Conservation (phyloP, 176 grass and related monocot genomes). For the Oropetium thomaeum region DNA sequence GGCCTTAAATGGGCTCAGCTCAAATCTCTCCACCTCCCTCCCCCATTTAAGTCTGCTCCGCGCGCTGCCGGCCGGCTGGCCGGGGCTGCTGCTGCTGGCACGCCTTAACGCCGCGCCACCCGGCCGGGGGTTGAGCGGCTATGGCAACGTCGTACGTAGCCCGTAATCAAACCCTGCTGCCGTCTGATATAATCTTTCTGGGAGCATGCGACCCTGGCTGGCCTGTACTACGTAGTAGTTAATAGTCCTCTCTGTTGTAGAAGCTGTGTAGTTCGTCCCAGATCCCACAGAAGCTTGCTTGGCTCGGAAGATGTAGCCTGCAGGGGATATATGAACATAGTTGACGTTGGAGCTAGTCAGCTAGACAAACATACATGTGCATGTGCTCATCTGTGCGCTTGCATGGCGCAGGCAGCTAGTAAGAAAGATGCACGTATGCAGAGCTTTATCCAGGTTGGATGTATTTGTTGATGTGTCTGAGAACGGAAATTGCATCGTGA, state of each 20-base stretch:
- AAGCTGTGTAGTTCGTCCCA: neutral
- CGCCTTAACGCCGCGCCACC: constrained; percentile 10
- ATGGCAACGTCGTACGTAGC: neutral
- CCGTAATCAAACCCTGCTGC: constrained; percentile 28
- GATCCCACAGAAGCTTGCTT: constrained; percentile 21
- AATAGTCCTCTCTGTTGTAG: neutral
- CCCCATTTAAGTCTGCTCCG: constrained; percentile 47
- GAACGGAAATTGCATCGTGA: neutral
- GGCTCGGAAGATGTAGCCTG: neutral
- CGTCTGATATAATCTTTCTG: neutral
- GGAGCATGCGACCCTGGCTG: no score
- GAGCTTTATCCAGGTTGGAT: neutral
- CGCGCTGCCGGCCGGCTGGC: constrained; percentile 12
- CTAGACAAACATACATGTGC: neutral
- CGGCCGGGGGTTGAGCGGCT: constrained; percentile 16
- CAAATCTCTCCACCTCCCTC: constrained; percentile 68
- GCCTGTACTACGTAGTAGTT: no score
- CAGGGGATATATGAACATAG: neutral
- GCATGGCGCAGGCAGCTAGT: neutral
- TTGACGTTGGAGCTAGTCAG: neutral
- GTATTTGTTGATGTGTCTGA: neutral
- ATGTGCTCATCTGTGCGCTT: neutral
- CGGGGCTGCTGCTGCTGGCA: neutral
- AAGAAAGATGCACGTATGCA: neutral
- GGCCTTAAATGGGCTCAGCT: constrained; percentile 66